These are phyloP conservation scores for Suillus bovinus DNA, from an alignment of 768 basidiomycete species.

Conservation along the genomic window DNA sequence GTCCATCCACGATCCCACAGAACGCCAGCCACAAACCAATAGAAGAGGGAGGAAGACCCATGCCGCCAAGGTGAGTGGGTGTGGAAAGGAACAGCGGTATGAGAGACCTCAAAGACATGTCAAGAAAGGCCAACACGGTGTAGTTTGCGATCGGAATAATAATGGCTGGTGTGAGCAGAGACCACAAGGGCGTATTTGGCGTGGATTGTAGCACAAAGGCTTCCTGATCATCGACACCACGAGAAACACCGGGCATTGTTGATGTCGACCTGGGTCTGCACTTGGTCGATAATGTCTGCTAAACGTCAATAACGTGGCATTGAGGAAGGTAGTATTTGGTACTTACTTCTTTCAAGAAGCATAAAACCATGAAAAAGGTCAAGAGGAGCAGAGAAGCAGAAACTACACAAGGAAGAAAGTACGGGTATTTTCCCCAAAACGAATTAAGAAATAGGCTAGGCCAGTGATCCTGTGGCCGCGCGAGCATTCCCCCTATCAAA, in stretches of 20 bases:
- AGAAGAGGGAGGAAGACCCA: constrained; percentile 38
- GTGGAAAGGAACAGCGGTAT: constrained; percentile 47
- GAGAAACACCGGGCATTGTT: neutral
- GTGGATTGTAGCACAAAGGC: constrained; percentile 3
- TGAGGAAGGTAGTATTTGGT: neutral
- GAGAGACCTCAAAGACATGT: constrained; percentile 40
- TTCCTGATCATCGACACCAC: constrained; percentile 9
- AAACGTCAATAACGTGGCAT: neutral
- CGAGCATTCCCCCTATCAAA: constrained; percentile 58
- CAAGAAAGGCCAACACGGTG: constrained; percentile 41
- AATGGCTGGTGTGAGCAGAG: constrained; percentile 37
- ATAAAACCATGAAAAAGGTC: constrained; percentile 18
- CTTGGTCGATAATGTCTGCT: constrained; percentile 2
- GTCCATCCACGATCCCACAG: constrained; percentile 39
- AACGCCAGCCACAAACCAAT: constrained; percentile 42
- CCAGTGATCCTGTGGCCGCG: constrained; percentile 55
- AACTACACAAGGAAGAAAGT: constrained; percentile 38
- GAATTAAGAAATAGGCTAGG: constrained; percentile 44
- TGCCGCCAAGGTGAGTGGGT: constrained; percentile 43
- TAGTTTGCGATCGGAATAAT: constrained; percentile 46
- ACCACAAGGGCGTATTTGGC: constrained; percentile 43
- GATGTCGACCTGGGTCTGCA: constrained; percentile 17
- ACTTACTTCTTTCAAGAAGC: constrained; percentile 35
- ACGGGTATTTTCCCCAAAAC: constrained; percentile 39
- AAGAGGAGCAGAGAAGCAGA: constrained; percentile 18